Evolutionary conservation across 768 basidiomycete species (phyloP).

Genomic region (Xerocomus spinulosus): DNA sequence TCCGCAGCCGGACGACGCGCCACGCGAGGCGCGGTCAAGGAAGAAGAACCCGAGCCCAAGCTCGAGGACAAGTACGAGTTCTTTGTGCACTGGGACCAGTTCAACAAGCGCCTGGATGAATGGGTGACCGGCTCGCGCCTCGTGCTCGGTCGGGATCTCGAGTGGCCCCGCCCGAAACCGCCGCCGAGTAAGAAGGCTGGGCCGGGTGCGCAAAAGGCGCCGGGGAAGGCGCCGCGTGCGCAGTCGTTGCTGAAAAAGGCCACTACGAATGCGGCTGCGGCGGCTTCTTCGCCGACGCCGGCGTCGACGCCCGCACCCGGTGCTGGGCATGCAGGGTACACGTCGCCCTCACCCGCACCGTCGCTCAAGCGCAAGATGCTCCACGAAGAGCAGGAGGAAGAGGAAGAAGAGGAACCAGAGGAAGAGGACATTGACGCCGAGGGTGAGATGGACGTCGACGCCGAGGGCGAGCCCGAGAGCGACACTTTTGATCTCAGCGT

Average conservation of each 20-base stretch:
- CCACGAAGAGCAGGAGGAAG: slow-evolving; percentile 56
- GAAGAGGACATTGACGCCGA: slow-evolving; percentile 44
- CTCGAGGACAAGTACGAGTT: slow-evolving; percentile 84
- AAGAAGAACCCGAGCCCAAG: slow-evolving; percentile 48
- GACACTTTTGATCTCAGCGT: slow-evolving; percentile 67
- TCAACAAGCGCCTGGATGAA: slow-evolving; percentile 98
- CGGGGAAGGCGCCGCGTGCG: slow-evolving; percentile 59
- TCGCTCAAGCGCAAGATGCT: slow-evolving; percentile 65
- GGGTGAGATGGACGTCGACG: slow-evolving; percentile 50
- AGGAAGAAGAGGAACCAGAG: slow-evolving; percentile 51
- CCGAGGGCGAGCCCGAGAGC: slow-evolving; percentile 42
- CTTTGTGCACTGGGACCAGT: slow-evolving; percentile 98
- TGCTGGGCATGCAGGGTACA: slow-evolving; percentile 29
- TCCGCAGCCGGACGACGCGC: slow-evolving; percentile 32
- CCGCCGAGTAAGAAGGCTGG: slow-evolving; percentile 52
- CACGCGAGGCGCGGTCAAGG: slow-evolving; percentile 36
- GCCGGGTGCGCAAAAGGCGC: slow-evolving; percentile 45
- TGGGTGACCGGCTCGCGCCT: slow-evolving; percentile 92
- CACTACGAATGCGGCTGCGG: slow-evolving; percentile 62
- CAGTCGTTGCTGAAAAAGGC: slow-evolving; percentile 63
- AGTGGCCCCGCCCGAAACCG: slow-evolving; percentile 91
- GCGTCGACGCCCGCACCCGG: slow-evolving; percentile 42
- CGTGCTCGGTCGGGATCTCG: slow-evolving; percentile 78
- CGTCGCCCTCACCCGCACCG: slow-evolving; percentile 57
- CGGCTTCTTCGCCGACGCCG: slow-evolving; percentile 58